These are phyloP conservation scores for Aspergillus incahuasiensis DNA, from an alignment of 495 filamentous ascomycete genomes.

Conservation along the genomic window DNA sequence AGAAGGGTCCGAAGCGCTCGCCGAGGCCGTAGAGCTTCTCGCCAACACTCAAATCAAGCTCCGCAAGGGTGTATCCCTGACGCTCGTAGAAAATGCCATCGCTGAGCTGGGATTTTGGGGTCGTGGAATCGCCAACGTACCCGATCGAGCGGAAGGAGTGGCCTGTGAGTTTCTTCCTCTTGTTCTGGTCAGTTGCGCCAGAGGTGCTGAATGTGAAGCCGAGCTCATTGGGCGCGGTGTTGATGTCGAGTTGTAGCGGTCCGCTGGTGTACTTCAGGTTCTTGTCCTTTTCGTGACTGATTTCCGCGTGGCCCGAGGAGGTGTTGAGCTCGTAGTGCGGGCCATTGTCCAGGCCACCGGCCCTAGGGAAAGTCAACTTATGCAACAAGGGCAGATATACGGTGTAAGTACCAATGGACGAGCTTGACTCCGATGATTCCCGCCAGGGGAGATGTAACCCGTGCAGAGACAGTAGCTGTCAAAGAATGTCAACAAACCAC, in stretches of 20 bases:
- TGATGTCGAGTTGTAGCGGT: constrained; percentile 48
- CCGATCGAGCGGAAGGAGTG: constrained; percentile 58
- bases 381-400: not conserved
- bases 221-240: constrained; percentile 50
- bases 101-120: constrained; percentile 45
- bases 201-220: constrained; percentile 49
- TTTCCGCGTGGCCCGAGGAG: constrained; percentile 34
- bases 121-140: constrained; percentile 48
- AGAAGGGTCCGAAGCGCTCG: constrained; percentile 65
- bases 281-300: constrained; percentile 38
- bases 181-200: constrained; percentile 11
- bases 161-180: constrained; percentile 50
- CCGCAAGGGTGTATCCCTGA: constrained; percentile 58
- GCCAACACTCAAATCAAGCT: constrained; percentile 58
- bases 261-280: constrained; percentile 55
- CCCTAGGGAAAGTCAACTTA: constrained; percentile 21
- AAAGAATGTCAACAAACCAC: not conserved
- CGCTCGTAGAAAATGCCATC: constrained; percentile 50
- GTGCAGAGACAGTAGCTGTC: constrained; percentile 27
- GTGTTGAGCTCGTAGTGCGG: constrained; percentile 63
- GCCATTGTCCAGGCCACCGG: constrained; percentile 44
- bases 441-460: constrained; percentile 50
- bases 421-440: constrained; percentile 59
- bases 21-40: constrained; percentile 67
- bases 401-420: constrained; percentile 57